These are phyloP conservation scores for Colletotrichum tabaci DNA, from an alignment of 2,329 filamentous ascomycete genomes.

Conservation along the genomic window DNA sequence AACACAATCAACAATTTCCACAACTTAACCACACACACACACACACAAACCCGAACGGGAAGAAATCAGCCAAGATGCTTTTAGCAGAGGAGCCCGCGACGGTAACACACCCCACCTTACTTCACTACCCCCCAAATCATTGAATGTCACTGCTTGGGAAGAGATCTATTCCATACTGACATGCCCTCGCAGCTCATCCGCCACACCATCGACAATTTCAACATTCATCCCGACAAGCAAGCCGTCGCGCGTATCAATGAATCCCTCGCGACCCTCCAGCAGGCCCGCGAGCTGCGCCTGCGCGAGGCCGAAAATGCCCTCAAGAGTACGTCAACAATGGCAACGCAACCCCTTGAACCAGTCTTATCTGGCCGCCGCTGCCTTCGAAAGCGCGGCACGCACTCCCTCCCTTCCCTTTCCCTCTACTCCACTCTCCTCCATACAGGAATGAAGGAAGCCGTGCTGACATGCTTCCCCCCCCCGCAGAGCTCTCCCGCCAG, in stretches of 20 bases:
- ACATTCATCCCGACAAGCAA: conserved; percentile 89
- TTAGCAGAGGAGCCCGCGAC: conserved; percentile 94
- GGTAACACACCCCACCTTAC: conserved; percentile 63
- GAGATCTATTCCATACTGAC: conserved; percentile 1
- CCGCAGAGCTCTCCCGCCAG: conserved; percentile 76
- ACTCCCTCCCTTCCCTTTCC: not conserved
- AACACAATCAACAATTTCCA: not conserved
- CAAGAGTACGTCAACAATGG: conserved; percentile 62
- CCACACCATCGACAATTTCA: conserved; percentile 95
- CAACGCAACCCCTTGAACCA: not conserved
- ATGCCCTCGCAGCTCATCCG: conserved; percentile 79
- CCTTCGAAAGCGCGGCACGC: conserved; percentile 42
- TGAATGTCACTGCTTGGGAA: conserved; percentile 4
- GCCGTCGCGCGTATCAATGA: conserved; percentile 88
- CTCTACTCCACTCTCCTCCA: not conserved
- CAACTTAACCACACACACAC: too few species aligned
- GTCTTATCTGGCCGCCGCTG: conserved; percentile 19
- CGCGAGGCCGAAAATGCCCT: conserved; percentile 78
- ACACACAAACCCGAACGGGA: conserved; percentile 1
- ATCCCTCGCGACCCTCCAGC: conserved; percentile 85
- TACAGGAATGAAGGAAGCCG: conserved; percentile 36
- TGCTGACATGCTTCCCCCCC: not conserved
- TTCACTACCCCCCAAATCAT: conserved; percentile 44
- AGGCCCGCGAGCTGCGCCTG: conserved; percentile 85
- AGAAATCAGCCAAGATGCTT: conserved; percentile 76